Conservation (phyloP, 331 rosid species). For the Dryas integrifolia region DNA sequence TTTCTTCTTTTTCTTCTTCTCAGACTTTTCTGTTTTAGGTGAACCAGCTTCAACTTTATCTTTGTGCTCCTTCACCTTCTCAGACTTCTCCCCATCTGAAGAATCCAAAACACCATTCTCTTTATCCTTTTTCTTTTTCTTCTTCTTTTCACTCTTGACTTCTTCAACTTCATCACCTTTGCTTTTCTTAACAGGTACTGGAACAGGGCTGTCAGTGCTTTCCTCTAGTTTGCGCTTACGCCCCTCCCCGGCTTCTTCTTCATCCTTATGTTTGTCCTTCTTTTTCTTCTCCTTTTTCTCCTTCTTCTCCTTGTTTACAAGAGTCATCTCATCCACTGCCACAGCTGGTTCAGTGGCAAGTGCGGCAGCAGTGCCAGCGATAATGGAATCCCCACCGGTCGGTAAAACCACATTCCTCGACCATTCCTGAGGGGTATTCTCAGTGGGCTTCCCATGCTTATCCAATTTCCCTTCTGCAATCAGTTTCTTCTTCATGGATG, state of each 20-base stretch:
- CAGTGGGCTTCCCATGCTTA: slow-evolving; percentile 67
- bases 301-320: slow-evolving; percentile 23
- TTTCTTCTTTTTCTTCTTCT: slow-evolving; percentile 77
- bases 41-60: slow-evolving; percentile 46
- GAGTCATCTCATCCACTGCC: slow-evolving; percentile 22
- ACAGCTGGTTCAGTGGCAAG: slow-evolving; percentile 23
- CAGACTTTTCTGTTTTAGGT: slow-evolving; percentile 52
- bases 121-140: slow-evolving; percentile 46
- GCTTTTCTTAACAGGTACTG: slow-evolving; percentile 40
- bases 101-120: slow-evolving; percentile 35
- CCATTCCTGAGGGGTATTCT: slow-evolving; percentile 78
- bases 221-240: slow-evolving; percentile 45
- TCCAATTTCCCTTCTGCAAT: slow-evolving; percentile 56
- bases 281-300: slow-evolving; percentile 26
- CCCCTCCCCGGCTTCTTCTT: slow-evolving; percentile 25
- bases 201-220: slow-evolving; percentile 24
- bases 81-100: slow-evolving; percentile 39
- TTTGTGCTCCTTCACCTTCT: slow-evolving; percentile 51
- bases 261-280: slow-evolving; percentile 16
- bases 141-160: slow-evolving; percentile 34
- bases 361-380: slow-evolving; percentile 57
- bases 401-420: slow-evolving; percentile 64
- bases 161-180: slow-evolving; percentile 35
- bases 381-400: slow-evolving; percentile 52
- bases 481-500: slow-evolving; percentile 62